Conservation (phyloP, 129 eudicot genomes). For the Flaveria ramosissima region DNA sequence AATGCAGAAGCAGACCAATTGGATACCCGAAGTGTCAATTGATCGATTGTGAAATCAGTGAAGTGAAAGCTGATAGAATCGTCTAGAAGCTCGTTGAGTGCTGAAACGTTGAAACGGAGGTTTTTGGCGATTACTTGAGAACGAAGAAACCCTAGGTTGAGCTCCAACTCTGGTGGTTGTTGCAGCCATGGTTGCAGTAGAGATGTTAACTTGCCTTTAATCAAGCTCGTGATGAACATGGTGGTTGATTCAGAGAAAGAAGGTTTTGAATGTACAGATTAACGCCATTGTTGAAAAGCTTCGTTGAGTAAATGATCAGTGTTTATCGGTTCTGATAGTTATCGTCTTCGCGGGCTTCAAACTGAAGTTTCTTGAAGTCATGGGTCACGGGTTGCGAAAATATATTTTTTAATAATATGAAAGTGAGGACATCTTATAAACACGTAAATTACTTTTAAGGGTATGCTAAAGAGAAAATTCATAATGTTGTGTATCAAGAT, state of each 20-base stretch:
- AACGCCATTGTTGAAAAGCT: constrained; percentile 22
- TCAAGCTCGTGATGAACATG: constrained; percentile 54
- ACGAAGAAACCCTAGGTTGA: constrained; percentile 74
- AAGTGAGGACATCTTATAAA: too few relatives aligned
- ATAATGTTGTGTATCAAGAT: too few relatives aligned
- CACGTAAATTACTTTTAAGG: too few relatives aligned
- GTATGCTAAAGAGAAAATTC: too few relatives aligned
- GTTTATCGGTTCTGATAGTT: constrained; percentile 19
- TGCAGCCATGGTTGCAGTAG: constrained; percentile 78
- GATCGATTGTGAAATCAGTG: constrained; percentile 53
- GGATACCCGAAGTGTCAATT: constrained; percentile 45
- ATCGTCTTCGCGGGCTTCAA: constrained; percentile 37
- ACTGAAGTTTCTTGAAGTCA: constrained; percentile 18
- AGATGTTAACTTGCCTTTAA: constrained; percentile 59
- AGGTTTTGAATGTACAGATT: background rate
- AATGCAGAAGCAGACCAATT: constrained; percentile 73
- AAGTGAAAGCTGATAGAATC: constrained; percentile 48
- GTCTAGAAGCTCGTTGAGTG: constrained; percentile 59
- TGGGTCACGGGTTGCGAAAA: constrained; percentile 12
- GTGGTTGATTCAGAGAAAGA: background rate
- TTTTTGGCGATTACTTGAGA: constrained; percentile 46
- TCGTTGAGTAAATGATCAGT: constrained; percentile 19
- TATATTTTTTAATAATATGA: background rate
- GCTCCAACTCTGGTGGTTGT: constrained; percentile 60
- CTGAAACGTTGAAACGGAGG: constrained; percentile 52